Evolutionary conservation across 176 grass and related monocot species (phyloP), one percentile per base, ranked within the genome.

Genomic region (Juncus inflexus): DNA sequence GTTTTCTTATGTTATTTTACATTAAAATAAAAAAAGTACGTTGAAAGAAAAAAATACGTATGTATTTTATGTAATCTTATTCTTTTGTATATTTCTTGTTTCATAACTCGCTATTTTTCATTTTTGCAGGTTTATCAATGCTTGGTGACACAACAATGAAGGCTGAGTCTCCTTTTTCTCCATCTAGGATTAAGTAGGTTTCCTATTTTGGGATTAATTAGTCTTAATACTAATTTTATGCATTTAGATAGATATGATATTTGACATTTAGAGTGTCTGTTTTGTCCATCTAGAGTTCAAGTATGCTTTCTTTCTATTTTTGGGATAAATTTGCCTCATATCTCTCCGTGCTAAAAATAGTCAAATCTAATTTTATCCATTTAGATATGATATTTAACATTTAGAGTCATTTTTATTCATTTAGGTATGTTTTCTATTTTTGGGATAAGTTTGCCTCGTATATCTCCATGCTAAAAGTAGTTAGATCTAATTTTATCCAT

Each of bases 121-220:
- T 12, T 37, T 61, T 38, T 37, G 15, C 37, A 70, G 67, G 67
- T 16, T 86, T 80, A 12, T 54, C 84, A 63, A 64, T 99, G 79
- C 52, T 82, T 37, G 85, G 88, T 9, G 94, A 92, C 65, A 66
- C 77, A 50, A 79, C 78, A 43, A 74, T 79, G 64, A 89, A 95
- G 78, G 82, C 77, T 5, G 94, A 92, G 19, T 92, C 94, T 77
- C 88, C 94, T 69, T 99, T 99, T 78, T 99, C 94, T 75, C 94
- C 85, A n/a, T 67, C 88, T 10, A 86, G 94, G 65, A 71, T 92
- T 82, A 99, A 92, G 94, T 97, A 80, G 74, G 79, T 2, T 60
- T 12, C 37, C 74, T 28, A 47, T 47, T 47, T 47, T 28, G 19
- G 19, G 19, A 28, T 72, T 54, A 52, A 53, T 65, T 50, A 74